Evolutionary conservation across 345 rosid species (phyloP).

Genomic region (Populus ilicifolia): DNA sequence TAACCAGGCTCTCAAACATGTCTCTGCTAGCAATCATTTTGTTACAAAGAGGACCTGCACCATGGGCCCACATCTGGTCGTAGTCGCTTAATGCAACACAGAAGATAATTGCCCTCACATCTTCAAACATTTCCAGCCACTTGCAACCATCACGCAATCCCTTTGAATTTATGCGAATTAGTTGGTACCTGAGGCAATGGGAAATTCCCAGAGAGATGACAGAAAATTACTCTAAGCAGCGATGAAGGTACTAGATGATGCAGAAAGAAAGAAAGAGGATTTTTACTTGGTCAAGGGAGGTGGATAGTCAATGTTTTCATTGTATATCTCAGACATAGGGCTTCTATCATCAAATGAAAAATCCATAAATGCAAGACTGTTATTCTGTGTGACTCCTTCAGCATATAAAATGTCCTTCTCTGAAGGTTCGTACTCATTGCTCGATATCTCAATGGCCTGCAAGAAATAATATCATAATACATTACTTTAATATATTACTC

Average conservation of each 20-base stretch:
- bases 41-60: conserved; percentile 28
- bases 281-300: conserved; percentile 42
- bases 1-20: conserved; percentile 46
- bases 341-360: conserved; percentile 55
- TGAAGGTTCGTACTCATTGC: conserved; percentile 61
- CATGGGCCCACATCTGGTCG: conserved; percentile 34
- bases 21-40: conserved; percentile 53
- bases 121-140: conserved; percentile 72
- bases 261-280: background rate
- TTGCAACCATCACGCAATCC: conserved; percentile 55
- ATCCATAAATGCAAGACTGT: conserved; percentile 53
- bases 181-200: conserved; percentile 42
- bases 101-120: conserved; percentile 50
- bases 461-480: background rate
- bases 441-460: conserved; percentile 58
- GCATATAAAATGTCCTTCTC: conserved; percentile 54
- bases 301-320: conserved; percentile 34
- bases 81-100: conserved; percentile 61
- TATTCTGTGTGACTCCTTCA: conserved; percentile 55
- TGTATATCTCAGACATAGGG: conserved; percentile 46
- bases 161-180: conserved; percentile 50
- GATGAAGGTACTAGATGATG: background rate
- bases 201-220: background rate
- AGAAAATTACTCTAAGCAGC: background rate
- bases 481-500: background rate